phyloP scores from a whole-genome alignment of 2,329 filamentous ascomycete genomes.

The Colletotrichum orchidophilum region DNA sequence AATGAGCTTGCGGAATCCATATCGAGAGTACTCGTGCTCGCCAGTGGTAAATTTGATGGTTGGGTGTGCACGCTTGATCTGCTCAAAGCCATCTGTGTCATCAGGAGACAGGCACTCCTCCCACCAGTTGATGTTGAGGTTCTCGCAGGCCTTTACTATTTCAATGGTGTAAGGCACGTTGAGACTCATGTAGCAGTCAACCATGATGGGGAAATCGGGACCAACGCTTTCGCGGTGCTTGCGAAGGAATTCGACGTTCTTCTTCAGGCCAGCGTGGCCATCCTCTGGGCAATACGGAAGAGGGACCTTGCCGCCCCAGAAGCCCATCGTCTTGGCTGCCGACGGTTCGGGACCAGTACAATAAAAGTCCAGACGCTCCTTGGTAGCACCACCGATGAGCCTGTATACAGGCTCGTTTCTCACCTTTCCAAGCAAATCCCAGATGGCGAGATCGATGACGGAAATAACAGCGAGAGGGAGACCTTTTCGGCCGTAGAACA shows the following conservation, averaged over 20 bases:
- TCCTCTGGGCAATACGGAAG: conserved; percentile 91
- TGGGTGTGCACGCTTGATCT: conserved; percentile 91
- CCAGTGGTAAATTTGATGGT: conserved; percentile 94
- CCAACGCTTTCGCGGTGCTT: conserved; percentile 87
- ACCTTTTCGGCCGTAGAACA: conserved; percentile 97
- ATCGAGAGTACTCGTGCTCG: conserved; percentile 94
- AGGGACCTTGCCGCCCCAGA: conserved; percentile 90
- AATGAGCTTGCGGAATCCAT: conserved; percentile 93
- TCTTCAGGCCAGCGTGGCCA: conserved; percentile 80
- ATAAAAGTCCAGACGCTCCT: conserved; percentile 87
- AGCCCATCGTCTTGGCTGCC: conserved; percentile 85
- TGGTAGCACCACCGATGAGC: conserved; percentile 90
- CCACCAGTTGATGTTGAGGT: conserved; percentile 96
- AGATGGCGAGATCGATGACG: conserved; percentile 91
- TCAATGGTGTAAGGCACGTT: conserved; percentile 95
- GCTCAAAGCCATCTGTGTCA: conserved; percentile 89
- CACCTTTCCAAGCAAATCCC: conserved; percentile 92
- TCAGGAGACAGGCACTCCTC: conserved; percentile 93
- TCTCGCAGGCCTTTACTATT: conserved; percentile 82
- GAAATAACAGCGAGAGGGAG: conserved; percentile 91
- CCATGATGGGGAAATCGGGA: conserved; percentile 90
- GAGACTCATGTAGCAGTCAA: conserved; percentile 97
- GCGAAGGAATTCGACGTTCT: conserved; percentile 89
- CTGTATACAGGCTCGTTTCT: conserved; percentile 94
- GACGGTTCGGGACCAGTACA: conserved; percentile 89